Percentiles rank a stretch among this genome's conserved stretches.
phyloP scores from a whole-genome alignment of 2,329 filamentous ascomycete genomes.

The Trichoderma asperellum region DNA sequence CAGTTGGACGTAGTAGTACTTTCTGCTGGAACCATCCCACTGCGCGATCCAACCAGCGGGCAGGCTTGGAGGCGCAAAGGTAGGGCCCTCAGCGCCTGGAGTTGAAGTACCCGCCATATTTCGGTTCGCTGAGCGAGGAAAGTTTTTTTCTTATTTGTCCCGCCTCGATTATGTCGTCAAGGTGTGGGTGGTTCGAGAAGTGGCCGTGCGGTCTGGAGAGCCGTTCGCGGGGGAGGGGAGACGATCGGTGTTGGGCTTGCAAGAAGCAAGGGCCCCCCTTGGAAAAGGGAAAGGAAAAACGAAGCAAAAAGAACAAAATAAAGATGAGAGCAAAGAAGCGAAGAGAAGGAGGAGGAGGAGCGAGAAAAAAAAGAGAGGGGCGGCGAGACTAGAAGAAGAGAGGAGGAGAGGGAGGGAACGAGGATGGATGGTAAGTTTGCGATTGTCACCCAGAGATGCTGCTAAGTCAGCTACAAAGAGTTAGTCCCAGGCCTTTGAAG shows the following conservation, averaged over 20 bases:
- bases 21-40: slow-evolving; percentile 66
- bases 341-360: slow-evolving; percentile 30
- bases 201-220: slow-evolving; percentile 20
- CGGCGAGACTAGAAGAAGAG: slow-evolving; percentile 27
- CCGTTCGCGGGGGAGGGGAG: slow-evolving; percentile 20
- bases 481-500: neutral
- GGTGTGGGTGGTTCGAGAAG: slow-evolving; percentile 19
- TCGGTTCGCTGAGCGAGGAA: slow-evolving; percentile 5
- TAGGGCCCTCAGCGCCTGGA: slow-evolving; percentile 62
- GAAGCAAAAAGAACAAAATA: neutral
- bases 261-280: slow-evolving; percentile 19
- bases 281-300: neutral
- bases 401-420: slow-evolving; percentile 26
- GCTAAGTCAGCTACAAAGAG: slow-evolving; percentile 7
- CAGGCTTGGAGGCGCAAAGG: slow-evolving; percentile 62
- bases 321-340: slow-evolving; percentile 15
- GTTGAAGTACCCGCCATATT: slow-evolving; percentile 62
- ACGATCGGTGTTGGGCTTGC: slow-evolving; percentile 14
- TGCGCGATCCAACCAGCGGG: slow-evolving; percentile 71
- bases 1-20: slow-evolving; percentile 74
- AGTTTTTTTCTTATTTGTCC: neutral
- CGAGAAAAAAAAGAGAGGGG: neutral
- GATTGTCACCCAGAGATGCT: slow-evolving; percentile 27
- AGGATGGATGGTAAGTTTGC: slow-evolving; percentile 23
- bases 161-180: neutral